Base-by-base conservation (phyloP, 129 eudicot species). In the Silybum marianum region DNA sequence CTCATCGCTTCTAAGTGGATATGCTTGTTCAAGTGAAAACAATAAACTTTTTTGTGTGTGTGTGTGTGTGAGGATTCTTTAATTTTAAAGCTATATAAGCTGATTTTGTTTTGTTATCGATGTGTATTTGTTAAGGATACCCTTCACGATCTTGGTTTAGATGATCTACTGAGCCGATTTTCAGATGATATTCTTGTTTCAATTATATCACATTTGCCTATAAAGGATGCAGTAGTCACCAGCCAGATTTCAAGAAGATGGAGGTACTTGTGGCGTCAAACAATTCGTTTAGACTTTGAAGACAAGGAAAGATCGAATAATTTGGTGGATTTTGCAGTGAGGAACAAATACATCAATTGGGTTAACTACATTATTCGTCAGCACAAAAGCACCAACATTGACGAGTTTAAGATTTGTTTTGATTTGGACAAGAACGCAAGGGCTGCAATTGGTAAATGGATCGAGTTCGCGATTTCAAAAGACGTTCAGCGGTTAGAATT, bases 201-300 rank as follows among this genome's bases (percentile, higher is more conserved):
- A 0, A 82, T 88, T 26, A 3, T 88, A 38, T 88, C 89, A 21
- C 48, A 26, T 19, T 40, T 88, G 76, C 5, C 82, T 8, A 70
- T 88, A 2, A 88, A 81, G 72, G 91, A 88, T 30, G 91, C 91
- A 5, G 84, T 69, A 10, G 23, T 25, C 12, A 88, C 87, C 38
- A 83, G 89, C 80, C 69, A 3, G 65, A 51, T 88, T 19, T 85
- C 89, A 1, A 72, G 32, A 48, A 30, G 81, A 67, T 85, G 89
- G 91, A 69, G 83, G 38, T 39, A 82, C 65, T 19, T 88, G 25
- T 88, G 91, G 88, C 75, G 75, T 14, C 54, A 19, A 19, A 23
- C 69, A 13, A 58, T 74, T 75, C 18, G 80, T 23, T 22, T 88
- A 40, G 83, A 88, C 34, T 88, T 88, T 80, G 87, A 81, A 68